Conservation (phyloP, 192 early-diverging fungal genomes). For the Kappamyces sp. region DNA sequence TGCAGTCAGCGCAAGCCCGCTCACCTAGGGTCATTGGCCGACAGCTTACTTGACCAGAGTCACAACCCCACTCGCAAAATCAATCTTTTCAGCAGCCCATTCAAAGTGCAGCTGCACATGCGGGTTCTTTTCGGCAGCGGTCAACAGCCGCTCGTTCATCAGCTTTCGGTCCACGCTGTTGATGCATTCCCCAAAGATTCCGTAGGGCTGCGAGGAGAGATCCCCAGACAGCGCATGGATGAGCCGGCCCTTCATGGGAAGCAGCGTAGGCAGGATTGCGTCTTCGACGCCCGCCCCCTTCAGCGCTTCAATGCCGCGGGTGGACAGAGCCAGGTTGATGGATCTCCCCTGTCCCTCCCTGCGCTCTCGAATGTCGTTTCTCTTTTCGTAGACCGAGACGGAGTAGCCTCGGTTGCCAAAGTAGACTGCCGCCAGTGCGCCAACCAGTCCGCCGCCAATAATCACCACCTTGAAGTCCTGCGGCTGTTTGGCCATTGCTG, state of each 20-base stretch:
- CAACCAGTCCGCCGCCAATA: conserved; percentile 93
- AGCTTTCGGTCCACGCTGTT: conserved; percentile 85
- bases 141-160: conserved; percentile 76
- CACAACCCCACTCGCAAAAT: conserved; percentile 60
- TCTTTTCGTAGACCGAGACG: conserved; percentile 74
- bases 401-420: conserved; percentile 87
- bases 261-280: conserved; percentile 57
- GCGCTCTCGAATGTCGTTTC: conserved; percentile 33
- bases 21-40: neutral
- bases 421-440: conserved; percentile 79
- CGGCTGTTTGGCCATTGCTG: too few species aligned
- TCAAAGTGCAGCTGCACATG: conserved; percentile 75
- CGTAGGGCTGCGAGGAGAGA: conserved; percentile 77
- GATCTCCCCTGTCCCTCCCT: conserved; percentile 50
- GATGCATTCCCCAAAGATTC: conserved; percentile 83
- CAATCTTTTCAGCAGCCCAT: conserved; percentile 57
- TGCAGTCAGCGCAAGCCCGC: neutral
- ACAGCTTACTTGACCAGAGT: conserved; percentile 20
- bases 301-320: conserved; percentile 78
- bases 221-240: conserved; percentile 70
- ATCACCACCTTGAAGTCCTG: conserved; percentile 56
- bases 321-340: conserved; percentile 91
- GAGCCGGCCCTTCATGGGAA: conserved; percentile 93
- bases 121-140: conserved; percentile 55
- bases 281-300: conserved; percentile 62